Percentiles rank a stretch among this genome's conserved stretches.
phyloP scores from a whole-genome alignment of 1,139 yeast species.

The Geotrichum bryndzae region DNA sequence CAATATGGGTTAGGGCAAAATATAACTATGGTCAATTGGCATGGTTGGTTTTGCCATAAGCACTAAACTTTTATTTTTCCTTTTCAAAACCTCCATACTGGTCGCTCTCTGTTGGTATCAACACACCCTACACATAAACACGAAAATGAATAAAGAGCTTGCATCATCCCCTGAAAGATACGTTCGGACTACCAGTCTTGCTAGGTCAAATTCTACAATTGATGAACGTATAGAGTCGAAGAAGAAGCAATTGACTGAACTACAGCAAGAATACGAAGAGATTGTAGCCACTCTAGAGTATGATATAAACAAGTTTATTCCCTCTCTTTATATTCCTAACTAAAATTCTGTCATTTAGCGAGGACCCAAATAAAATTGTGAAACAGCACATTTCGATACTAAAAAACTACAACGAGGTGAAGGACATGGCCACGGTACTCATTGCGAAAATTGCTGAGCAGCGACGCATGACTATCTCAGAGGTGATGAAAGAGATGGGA shows the following conservation, averaged over 20 bases:
- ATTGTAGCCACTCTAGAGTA: conserved; percentile 10
- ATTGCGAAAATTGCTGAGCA: conserved; percentile 17
- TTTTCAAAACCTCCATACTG: not conserved
- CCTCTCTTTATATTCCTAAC: not conserved
- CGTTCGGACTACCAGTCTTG: not conserved
- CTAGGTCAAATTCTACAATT: not conserved
- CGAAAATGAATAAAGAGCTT: not conserved
- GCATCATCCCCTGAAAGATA: conserved; percentile 8
- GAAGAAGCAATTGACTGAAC: conserved; percentile 4
- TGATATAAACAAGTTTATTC: not conserved
- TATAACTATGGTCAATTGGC: not conserved
- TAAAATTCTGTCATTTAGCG: conserved; percentile 1
- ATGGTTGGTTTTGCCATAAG: not conserved
- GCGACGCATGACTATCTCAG: conserved; percentile 13
- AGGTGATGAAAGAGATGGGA: conserved; percentile 17
- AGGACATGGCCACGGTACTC: conserved; percentile 13
- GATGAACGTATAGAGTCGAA: conserved; percentile 5
- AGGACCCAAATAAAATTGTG: conserved; percentile 14
- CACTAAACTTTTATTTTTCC: not conserved
- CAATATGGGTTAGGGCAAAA: not conserved
- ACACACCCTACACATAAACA: not conserved
- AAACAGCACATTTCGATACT: conserved; percentile 11
- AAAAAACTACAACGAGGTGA: conserved; percentile 16
- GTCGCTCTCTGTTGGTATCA: not conserved
- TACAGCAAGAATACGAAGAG: conserved; percentile 9